Base-by-base conservation (phyloP, 768 basidiomycete genomes). In the Sporobolomyces roseus region DNA sequence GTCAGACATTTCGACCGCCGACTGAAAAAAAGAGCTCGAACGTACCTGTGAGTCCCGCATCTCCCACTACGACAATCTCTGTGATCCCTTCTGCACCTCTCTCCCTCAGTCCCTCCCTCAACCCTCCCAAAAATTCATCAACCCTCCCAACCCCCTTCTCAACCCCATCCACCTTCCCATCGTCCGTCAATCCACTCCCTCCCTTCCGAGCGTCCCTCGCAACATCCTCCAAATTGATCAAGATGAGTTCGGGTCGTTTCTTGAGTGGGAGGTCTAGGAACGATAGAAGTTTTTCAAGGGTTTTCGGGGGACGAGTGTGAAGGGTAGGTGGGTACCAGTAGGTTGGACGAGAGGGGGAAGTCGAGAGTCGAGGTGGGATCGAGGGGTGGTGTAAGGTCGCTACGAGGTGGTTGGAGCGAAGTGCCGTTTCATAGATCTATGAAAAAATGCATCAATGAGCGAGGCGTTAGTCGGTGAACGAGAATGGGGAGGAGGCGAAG, bases 351-450 rank as follows among this genome's bases (percentile, higher is more conserved):
- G 33, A 75, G 51, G 25, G 56, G 73, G 87, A 88, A 87, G 78
- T 87, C 82, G 64, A 93, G 54, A 59, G 56, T 3, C 29, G 12
- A 19, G 63, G 51, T 3, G 43, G 45, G 17, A 33, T 19, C 9
- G 33, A 14, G 7, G 41, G 80, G 67, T 91, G 86, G 1, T 76
- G 92, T 90, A 60, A 93, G n/a, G 80, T 68, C 45, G 90, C 75
- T 61, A 96, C 86, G 75, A 90, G 81, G 16, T 91, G 77, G 0
- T 87, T 87, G 7, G 87, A 85, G 66, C 85, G 87, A 65, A 81
- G 83, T 3, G 87, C 89, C 0, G 91, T 93, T 76, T 91, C 89
- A 92, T 93, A 96, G 82, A 94, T 88, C 90, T 92, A 65, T 41
- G 38, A 41, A 41, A 41, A 41, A 41, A 41, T 9, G 38, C 38